A percentile compares a stretch with the other conserved stretches of the same genome.
These are phyloP conservation scores for Saccharomyces uvarum DNA, from an alignment of 1,139 yeast genomes.

Conservation along the genomic window DNA sequence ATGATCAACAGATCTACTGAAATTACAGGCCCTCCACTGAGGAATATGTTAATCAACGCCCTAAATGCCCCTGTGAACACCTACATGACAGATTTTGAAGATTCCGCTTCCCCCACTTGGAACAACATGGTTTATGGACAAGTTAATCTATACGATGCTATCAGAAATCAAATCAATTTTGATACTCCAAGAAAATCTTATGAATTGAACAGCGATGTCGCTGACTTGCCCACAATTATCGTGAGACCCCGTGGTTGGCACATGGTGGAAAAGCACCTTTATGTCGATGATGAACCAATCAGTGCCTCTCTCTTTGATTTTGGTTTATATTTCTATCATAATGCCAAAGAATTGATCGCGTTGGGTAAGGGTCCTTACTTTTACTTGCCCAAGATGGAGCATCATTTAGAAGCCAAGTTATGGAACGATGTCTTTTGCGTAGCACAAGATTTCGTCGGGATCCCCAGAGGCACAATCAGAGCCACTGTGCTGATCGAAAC, in stretches of 20 bases:
- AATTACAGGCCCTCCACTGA: conserved; percentile 83
- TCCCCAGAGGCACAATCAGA: conserved; percentile 63
- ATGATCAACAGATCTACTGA: conserved; percentile 66
- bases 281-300: conserved; percentile 67
- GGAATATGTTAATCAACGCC: conserved; percentile 92
- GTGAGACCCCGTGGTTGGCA: conserved; percentile 90
- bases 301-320: conserved; percentile 73
- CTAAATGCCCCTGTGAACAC: conserved; percentile 83
- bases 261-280: conserved; percentile 63
- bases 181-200: conserved; percentile 46
- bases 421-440: conserved; percentile 72
- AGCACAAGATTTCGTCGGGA: conserved; percentile 57
- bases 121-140: conserved; percentile 80
- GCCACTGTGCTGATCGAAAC: conserved; percentile 69
- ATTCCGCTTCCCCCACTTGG: conserved; percentile 96
- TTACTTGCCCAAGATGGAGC: conserved; percentile 74
- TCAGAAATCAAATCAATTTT: conserved; percentile 57
- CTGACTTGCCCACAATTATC: conserved; percentile 61
- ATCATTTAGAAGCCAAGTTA: conserved; percentile 63
- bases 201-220: conserved; percentile 40
- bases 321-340: conserved; percentile 66
- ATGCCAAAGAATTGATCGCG: conserved; percentile 49
- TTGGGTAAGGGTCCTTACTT: conserved; percentile 69
- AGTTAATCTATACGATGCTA: conserved; percentile 83
- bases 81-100: conserved; percentile 94